phyloP scores from a whole-genome alignment of 2,329 filamentous ascomycete species.

The Paecilomyces variotii region DNA sequence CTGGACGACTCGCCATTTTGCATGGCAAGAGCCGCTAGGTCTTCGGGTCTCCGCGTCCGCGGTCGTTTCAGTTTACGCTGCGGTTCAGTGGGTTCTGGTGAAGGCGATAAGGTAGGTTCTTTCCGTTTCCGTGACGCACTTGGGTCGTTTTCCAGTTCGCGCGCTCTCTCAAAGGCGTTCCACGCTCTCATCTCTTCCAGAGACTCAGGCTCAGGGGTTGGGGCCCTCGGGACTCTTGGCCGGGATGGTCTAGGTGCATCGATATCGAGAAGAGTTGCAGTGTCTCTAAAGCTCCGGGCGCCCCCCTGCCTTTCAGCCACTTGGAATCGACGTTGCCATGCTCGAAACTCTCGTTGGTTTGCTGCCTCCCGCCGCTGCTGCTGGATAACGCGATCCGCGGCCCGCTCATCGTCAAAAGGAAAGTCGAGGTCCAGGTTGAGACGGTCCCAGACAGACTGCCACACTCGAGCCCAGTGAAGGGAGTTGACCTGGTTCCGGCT shows the following conservation, averaged over 20 bases:
- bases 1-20: constrained; percentile 34
- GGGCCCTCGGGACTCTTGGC: constrained; percentile 29
- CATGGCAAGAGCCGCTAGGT: constrained; percentile 39
- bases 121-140: constrained; percentile 42
- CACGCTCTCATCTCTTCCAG: constrained; percentile 76
- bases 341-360: constrained; percentile 52
- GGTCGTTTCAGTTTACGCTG: constrained; percentile 83
- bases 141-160: constrained; percentile 54
- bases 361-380: constrained; percentile 40
- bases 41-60: constrained; percentile 61
- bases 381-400: constrained; percentile 50
- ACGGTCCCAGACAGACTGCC: constrained; percentile 81
- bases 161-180: constrained; percentile 81
- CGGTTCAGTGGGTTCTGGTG: constrained; percentile 57
- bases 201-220: constrained; percentile 57
- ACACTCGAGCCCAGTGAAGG: constrained; percentile 66
- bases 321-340: constrained; percentile 76
- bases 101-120: constrained; percentile 67
- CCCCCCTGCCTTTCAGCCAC: constrained; percentile 75
- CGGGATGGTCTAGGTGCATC: constrained; percentile 34
- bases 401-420: constrained; percentile 68
- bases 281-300: constrained; percentile 61
- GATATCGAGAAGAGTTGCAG: constrained; percentile 54
- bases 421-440: constrained; percentile 74
- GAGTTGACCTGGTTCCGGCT: constrained; percentile 36